These are phyloP conservation scores for Rhododendron simsii DNA, from an alignment of 148 eudicot species.

Conservation along the genomic window DNA sequence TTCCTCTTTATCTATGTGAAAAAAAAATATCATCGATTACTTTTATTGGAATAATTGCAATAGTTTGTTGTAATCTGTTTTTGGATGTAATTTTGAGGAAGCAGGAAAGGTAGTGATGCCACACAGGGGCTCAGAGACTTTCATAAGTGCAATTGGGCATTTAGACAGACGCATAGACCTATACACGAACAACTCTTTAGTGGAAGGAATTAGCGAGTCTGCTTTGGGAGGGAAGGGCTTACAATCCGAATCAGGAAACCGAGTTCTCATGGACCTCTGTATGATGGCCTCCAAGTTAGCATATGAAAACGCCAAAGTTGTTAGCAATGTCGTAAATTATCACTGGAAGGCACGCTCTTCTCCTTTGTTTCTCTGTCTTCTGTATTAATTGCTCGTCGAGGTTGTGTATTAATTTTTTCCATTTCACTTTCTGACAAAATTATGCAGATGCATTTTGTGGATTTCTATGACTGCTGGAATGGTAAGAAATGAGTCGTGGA, in stretches of 20 bases:
- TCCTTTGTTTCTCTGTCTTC: not conserved
- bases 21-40: not conserved
- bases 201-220: slow-evolving; percentile 13
- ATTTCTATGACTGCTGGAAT: slow-evolving; percentile 66
- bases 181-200: slow-evolving; percentile 20
- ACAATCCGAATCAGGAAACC: slow-evolving; percentile 22
- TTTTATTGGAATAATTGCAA: not conserved
- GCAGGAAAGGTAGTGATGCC: slow-evolving; percentile 72
- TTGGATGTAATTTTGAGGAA: not conserved
- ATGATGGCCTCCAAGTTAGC: slow-evolving; percentile 57
- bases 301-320: slow-evolving; percentile 50
- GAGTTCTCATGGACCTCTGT: slow-evolving; percentile 58
- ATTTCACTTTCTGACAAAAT: slow-evolving; percentile 6
- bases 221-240: slow-evolving; percentile 10
- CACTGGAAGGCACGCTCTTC: slow-evolving; percentile 50
- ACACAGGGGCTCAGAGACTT: slow-evolving; percentile 54
- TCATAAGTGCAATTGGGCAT: slow-evolving; percentile 72
- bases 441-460: slow-evolving; percentile 57
- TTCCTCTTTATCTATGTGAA: not conserved
- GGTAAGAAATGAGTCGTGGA: slow-evolving; percentile 26
- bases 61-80: not conserved
- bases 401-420: not conserved
- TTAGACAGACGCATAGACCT: slow-evolving; percentile 67
- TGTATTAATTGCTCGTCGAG: not conserved
- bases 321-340: slow-evolving; percentile 36